These are phyloP conservation scores for Borovskyia barvae DNA, from an alignment of 208 protist species.

Conservation along the genomic window DNA sequence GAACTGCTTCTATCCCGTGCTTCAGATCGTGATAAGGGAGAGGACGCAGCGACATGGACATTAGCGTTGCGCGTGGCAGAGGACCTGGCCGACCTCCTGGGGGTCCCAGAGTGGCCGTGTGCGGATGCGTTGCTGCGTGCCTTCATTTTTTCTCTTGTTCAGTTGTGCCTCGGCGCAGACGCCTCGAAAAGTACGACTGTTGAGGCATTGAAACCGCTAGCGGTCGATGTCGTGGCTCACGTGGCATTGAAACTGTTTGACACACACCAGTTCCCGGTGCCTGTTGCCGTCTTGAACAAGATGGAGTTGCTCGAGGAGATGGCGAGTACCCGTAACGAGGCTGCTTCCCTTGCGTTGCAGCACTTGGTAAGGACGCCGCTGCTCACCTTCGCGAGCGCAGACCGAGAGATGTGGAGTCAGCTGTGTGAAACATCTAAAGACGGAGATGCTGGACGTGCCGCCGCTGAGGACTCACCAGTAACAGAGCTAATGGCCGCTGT, in stretches of 20 bases:
- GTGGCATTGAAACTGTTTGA: constrained; percentile 58
- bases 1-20: constrained; percentile 33
- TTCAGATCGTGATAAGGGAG: constrained; percentile 22
- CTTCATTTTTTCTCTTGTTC: constrained; percentile 39
- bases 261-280: constrained; percentile 12
- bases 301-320: constrained; percentile 16
- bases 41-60: constrained; percentile 33
- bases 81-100: constrained; percentile 71
- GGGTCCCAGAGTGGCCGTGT: constrained; percentile 66
- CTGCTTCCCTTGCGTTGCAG: constrained; percentile 5
- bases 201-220: constrained; percentile 37
- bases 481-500: constrained; percentile 12
- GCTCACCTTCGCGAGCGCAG: neutral
- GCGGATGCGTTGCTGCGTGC: constrained; percentile 71
- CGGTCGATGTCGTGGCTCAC: constrained; percentile 63
- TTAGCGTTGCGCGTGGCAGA: constrained; percentile 53
- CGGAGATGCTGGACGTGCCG: neutral
- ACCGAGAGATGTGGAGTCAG: constrained; percentile 11
- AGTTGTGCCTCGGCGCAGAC: constrained; percentile 24
- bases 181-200: constrained; percentile 2
- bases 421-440: neutral
- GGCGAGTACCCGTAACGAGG: neutral
- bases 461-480: neutral
- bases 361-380: constrained; percentile 2
- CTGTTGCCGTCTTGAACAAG: constrained; percentile 13